Percentiles rank a stretch among this genome's conserved stretches.
phyloP scores from a whole-genome alignment of 2,329 filamentous ascomycete genomes.

The Keithomyces neogunnii region DNA sequence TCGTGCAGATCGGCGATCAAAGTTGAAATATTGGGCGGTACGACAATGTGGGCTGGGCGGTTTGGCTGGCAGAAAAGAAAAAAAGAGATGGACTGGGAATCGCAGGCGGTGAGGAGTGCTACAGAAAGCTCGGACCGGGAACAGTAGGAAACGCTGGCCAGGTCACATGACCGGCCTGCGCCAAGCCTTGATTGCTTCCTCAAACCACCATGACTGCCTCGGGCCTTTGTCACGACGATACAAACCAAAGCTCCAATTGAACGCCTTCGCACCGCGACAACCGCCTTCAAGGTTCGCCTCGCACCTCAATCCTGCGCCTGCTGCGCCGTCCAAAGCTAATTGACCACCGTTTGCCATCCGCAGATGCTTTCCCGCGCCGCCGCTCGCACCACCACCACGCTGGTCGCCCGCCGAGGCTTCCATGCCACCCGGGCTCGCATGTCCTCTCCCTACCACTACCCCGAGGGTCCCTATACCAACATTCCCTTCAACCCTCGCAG shows the following conservation, averaged over 20 bases:
- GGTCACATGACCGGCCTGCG: neutral
- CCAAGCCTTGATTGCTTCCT: constrained; percentile 20
- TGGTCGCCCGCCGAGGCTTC: constrained; percentile 87
- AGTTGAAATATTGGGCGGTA: constrained; percentile 1
- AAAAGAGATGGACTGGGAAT: neutral
- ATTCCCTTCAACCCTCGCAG: constrained; percentile 94
- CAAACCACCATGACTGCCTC: constrained; percentile 21
- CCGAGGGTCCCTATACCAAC: constrained; percentile 90
- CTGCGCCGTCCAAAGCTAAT: constrained; percentile 24
- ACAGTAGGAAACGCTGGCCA: neutral
- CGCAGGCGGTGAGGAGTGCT: constrained; percentile 16
- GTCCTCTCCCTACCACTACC: constrained; percentile 93
- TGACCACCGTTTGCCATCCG: constrained; percentile 19
- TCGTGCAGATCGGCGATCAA: constrained; percentile 5
- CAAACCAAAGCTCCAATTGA: constrained; percentile 16
- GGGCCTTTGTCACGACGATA: constrained; percentile 17
- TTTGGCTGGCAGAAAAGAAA: constrained; percentile 19
- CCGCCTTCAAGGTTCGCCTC: constrained; percentile 9
- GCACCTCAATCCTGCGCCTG: constrained; percentile 4
- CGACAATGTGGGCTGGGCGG: constrained; percentile 14
- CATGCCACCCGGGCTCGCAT: constrained; percentile 80
- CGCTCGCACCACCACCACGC: constrained; percentile 54
- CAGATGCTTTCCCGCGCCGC: constrained; percentile 79
- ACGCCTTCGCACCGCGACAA: constrained; percentile 16
- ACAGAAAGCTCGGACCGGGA: neutral